Evolutionary conservation across 2,329 filamentous ascomycete genomes (phyloP).

Genomic region (Cladophialophora chaetospira): DNA sequence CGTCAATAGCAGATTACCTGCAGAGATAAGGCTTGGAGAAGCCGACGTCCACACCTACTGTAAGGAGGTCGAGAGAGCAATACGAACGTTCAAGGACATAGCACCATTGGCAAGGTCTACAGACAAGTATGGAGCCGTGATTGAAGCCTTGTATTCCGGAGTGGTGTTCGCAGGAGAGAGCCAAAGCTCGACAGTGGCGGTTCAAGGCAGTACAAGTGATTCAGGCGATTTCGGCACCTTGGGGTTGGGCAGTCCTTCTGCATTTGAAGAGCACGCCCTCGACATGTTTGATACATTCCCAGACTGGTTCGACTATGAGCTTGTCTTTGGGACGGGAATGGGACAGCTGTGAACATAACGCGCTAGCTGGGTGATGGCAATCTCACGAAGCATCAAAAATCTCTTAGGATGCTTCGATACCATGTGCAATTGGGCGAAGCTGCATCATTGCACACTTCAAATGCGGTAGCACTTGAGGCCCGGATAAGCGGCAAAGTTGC

Average conservation of each 20-base stretch:
- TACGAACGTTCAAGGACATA: constrained; percentile 11
- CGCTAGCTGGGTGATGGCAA: too few species aligned
- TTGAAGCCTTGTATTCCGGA: constrained; percentile 6
- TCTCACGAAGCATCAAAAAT: too few species aligned
- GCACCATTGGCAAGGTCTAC: constrained; percentile 2
- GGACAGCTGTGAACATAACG: background rate
- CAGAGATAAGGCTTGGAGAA: background rate
- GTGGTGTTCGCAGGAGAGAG: background rate
- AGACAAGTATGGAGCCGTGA: constrained; percentile 7
- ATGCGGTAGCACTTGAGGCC: too few species aligned
- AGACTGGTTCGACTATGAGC: constrained; percentile 10
- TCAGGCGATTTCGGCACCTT: background rate
- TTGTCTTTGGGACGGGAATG: background rate
- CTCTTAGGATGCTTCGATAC: too few species aligned
- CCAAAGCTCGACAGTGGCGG: background rate
- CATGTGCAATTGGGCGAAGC: too few species aligned
- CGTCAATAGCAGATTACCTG: constrained; percentile 1
- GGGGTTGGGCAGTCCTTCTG: background rate
- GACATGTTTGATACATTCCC: background rate
- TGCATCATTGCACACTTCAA: too few species aligned
- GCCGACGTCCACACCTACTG: background rate
- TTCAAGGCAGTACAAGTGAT: background rate
- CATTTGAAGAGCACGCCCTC: background rate
- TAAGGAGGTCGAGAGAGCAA: constrained; percentile 3
- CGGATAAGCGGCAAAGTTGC: too few species aligned